These are phyloP conservation scores for Rhizopus microsporus DNA, from an alignment of 371 early-diverging fungal species.

Conservation along the genomic window DNA sequence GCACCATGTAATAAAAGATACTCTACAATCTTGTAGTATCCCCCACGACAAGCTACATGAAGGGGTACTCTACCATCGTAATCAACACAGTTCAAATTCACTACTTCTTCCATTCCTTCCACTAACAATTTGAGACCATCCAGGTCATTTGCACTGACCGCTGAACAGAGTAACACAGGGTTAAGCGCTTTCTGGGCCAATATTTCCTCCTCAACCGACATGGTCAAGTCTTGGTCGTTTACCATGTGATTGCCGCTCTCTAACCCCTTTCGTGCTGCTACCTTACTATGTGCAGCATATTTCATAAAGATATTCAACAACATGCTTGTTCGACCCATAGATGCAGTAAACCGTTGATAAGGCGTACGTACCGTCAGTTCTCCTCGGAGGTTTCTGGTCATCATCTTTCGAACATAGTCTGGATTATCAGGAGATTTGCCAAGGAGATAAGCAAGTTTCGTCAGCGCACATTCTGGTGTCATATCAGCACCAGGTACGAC, in stretches of 20 bases:
- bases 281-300: constrained; percentile 22
- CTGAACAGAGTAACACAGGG: constrained; percentile 87
- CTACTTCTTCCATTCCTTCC: constrained; percentile 56
- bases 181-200: constrained; percentile 76
- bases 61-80: constrained; percentile 86
- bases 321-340: constrained; percentile 50
- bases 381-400: constrained; percentile 88
- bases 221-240: constrained; percentile 22
- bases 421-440: constrained; percentile 63
- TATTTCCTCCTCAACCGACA: constrained; percentile 60
- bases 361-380: constrained; percentile 81
- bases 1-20: constrained; percentile 85
- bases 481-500: constrained; percentile 97
- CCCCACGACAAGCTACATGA: constrained; percentile 86
- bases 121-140: constrained; percentile 72
- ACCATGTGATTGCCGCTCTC: constrained; percentile 3
- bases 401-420: constrained; percentile 73
- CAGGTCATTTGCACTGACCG: constrained; percentile 84
- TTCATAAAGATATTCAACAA: constrained; percentile 55
- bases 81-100: constrained; percentile 78
- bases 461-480: constrained; percentile 96
- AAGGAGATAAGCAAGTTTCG: constrained; percentile 92
- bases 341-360: constrained; percentile 60
- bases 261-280: constrained; percentile 18
- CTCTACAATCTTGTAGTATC: constrained; percentile 69